Percentiles rank a stretch among this genome's conserved stretches.
Conservation (phyloP, 2,329 filamentous ascomycete species). For the Cladosporium sp. region DNA sequence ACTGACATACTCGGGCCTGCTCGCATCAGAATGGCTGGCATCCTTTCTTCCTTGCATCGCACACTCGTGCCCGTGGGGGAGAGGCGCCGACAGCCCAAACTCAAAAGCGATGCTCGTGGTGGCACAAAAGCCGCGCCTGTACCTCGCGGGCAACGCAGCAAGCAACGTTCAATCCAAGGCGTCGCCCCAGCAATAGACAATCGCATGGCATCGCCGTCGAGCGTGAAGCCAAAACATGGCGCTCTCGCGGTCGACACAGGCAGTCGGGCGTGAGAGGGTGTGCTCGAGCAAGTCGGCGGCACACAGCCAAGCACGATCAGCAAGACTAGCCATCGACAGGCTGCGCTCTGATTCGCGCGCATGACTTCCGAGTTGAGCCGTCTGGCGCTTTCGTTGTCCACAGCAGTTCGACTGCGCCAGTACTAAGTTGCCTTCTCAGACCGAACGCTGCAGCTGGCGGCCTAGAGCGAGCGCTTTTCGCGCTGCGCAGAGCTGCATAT, state of each 20-base stretch:
- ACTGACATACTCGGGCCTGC: background rate
- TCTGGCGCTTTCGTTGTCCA: conserved; percentile 18
- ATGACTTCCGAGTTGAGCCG: conserved; percentile 16
- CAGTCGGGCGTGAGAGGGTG: conserved; percentile 2
- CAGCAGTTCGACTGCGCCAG: conserved; percentile 16
- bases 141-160: conserved; percentile 15
- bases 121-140: conserved; percentile 15
- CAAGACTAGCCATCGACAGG: conserved; percentile 3
- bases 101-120: conserved; percentile 16
- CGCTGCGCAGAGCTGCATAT: conserved; percentile 17
- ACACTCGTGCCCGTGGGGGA: conserved; percentile 10
- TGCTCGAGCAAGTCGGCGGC: conserved; percentile 19
- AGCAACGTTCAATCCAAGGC: background rate
- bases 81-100: conserved; percentile 15
- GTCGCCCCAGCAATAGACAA: conserved; percentile 5
- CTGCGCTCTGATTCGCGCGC: conserved; percentile 14
- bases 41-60: conserved; percentile 17
- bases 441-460: conserved; percentile 14
- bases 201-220: background rate
- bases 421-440: conserved; percentile 6
- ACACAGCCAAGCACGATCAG: conserved; percentile 17
- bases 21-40: conserved; percentile 12
- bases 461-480: conserved; percentile 18
- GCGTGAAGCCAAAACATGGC: background rate
- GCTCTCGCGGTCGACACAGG: conserved; percentile 4